Conservation (phyloP, 1,139 yeast genomes). For the Candida smagusa region DNA sequence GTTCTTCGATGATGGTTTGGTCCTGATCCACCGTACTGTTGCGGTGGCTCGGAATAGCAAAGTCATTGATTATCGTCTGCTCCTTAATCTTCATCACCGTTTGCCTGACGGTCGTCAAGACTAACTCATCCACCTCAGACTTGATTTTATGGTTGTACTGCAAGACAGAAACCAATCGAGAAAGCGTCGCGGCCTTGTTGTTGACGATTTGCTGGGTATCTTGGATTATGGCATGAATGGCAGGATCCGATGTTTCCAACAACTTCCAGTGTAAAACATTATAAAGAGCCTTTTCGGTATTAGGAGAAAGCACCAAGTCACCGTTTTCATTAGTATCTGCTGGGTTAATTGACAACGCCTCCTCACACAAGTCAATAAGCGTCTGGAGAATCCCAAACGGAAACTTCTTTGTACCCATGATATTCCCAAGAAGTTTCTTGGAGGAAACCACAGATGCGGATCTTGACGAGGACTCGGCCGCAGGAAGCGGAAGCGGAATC, state of each 20-base stretch:
- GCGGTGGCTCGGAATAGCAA: slow-evolving; percentile 8
- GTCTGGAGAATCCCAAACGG: slow-evolving; percentile 68
- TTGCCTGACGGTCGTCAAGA: slow-evolving; percentile 60
- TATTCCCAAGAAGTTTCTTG: slow-evolving; percentile 51
- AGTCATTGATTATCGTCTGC: slow-evolving; percentile 29
- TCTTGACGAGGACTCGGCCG: background rate
- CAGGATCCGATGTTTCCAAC: slow-evolving; percentile 62
- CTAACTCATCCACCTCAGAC: slow-evolving; percentile 74
- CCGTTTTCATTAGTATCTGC: slow-evolving; percentile 38
- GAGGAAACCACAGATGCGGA: background rate
- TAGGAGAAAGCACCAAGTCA: slow-evolving; percentile 58
- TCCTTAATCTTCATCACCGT: slow-evolving; percentile 53
- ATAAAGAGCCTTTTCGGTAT: slow-evolving; percentile 62
- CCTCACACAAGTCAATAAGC: slow-evolving; percentile 68
- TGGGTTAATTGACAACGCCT: slow-evolving; percentile 71
- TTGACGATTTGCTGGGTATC: slow-evolving; percentile 66
- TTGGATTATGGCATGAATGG: slow-evolving; percentile 56
- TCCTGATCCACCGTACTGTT: slow-evolving; percentile 4
- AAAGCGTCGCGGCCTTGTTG: slow-evolving; percentile 70
- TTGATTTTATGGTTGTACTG: slow-evolving; percentile 79
- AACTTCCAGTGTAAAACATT: slow-evolving; percentile 52
- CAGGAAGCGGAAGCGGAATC: slow-evolving; percentile 43
- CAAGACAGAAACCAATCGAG: slow-evolving; percentile 71
- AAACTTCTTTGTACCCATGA: slow-evolving; percentile 31
- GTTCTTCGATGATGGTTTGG: background rate